These are phyloP conservation scores for Trichoderma sp. DNA, from an alignment of 2,329 filamentous ascomycete genomes.

Conservation along the genomic window DNA sequence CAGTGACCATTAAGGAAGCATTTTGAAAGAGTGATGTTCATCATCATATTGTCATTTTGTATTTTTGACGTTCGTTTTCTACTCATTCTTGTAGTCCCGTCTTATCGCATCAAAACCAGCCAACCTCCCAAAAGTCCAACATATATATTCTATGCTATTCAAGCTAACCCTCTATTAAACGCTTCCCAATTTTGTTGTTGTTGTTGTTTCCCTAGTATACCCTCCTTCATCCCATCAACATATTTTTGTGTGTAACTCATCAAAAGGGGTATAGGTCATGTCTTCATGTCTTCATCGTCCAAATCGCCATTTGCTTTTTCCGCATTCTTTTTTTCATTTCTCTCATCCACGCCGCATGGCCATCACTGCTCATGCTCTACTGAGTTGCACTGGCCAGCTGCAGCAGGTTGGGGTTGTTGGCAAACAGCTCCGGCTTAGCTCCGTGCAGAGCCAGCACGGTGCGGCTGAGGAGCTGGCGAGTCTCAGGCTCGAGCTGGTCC, in stretches of 20 bases:
- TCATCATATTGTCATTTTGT: not conserved
- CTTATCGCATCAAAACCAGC: not conserved
- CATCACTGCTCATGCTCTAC: conserved; percentile 3
- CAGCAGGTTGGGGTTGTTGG: conserved; percentile 36
- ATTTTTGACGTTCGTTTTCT: no score
- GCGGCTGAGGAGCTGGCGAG: conserved; percentile 64
- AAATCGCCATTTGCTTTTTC: not conserved
- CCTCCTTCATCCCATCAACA: conserved; percentile 7
- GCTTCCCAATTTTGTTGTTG: not conserved
- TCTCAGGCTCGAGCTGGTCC: conserved; percentile 75
- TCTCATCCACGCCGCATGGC: not conserved
- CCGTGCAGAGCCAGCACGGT: conserved; percentile 56
- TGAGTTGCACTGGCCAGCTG: conserved; percentile 33
- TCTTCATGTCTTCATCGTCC: conserved; percentile 24
- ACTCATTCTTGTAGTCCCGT: no score
- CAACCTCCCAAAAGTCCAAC: not conserved
- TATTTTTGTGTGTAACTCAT: conserved; percentile 6
- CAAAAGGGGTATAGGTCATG: conserved; percentile 22
- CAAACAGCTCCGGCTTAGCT: conserved; percentile 37
- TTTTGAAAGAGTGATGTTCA: not conserved
- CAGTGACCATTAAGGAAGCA: not conserved
- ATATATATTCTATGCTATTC: not conserved
- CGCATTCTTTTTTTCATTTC: not conserved
- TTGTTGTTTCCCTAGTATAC: not conserved
- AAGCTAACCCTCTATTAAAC: conserved; percentile 18